Conservation (phyloP, 2,329 filamentous ascomycete genomes). For the Colletotrichum liriopes region DNA sequence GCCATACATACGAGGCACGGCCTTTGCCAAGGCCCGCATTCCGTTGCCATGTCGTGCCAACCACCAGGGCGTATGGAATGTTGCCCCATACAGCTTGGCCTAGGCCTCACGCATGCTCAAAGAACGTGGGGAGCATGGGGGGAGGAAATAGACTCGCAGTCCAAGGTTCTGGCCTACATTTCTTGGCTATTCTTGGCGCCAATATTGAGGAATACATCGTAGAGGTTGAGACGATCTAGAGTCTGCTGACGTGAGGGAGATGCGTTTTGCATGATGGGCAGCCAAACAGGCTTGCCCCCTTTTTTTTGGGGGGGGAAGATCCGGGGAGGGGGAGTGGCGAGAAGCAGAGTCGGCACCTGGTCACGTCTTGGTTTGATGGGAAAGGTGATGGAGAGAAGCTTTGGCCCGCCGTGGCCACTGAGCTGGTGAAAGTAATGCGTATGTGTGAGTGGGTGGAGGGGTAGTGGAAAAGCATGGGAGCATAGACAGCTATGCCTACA, state of each 20-base stretch:
- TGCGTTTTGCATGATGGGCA: constrained; percentile 6
- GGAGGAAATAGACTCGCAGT: not conserved
- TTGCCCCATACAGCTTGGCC: not conserved
- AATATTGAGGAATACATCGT: not conserved
- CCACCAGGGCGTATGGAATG: not conserved
- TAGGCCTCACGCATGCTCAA: not conserved
- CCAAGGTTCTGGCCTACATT: not conserved
- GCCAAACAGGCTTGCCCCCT: not conserved
- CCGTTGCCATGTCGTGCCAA: not conserved
- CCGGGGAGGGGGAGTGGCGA: not conserved
- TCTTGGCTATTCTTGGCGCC: constrained; percentile 14
- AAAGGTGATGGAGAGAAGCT: not conserved
- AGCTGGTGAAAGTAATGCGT: not conserved
- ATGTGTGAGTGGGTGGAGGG: not conserved
- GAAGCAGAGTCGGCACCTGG: not conserved
- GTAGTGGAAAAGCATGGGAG: not conserved
- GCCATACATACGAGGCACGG: not conserved
- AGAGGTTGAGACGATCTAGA: constrained; percentile 10
- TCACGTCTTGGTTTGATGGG: not conserved
- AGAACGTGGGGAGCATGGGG: not conserved
- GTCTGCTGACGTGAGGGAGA: not conserved
- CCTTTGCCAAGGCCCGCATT: not conserved
- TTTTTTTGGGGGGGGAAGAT: not conserved
- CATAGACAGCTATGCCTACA: not conserved
- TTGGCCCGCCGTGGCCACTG: not conserved